Percentiles rank a stretch among this genome's conserved stretches.
These are phyloP conservation scores for Karstenula rhodostoma DNA, from an alignment of 2,329 filamentous ascomycete species.

Conservation along the genomic window DNA sequence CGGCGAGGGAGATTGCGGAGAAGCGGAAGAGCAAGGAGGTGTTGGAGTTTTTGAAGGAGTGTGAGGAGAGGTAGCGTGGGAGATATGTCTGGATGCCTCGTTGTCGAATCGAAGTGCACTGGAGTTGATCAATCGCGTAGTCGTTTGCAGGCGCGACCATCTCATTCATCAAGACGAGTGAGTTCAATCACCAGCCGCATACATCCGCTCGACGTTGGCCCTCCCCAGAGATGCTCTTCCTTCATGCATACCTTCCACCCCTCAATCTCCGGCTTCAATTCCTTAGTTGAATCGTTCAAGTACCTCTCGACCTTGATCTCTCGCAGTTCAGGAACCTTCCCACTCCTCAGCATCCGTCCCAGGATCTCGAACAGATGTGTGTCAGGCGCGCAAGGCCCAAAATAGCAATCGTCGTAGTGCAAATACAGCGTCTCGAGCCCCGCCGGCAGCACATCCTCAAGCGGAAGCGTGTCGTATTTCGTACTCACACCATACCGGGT, in stretches of 20 bases:
- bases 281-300: not conserved
- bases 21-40: not conserved
- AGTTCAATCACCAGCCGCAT: not conserved
- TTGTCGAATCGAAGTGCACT: too few species aligned
- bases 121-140: too few species aligned
- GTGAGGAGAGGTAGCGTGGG: not conserved
- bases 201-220: not conserved
- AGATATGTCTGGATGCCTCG: too few species aligned
- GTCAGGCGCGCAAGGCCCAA: not conserved
- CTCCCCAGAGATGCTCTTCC: not conserved
- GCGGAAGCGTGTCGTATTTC: not conserved
- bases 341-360: not conserved
- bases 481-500: not conserved
- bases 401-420: not conserved
- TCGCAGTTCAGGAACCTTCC: not conserved
- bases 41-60: not conserved
- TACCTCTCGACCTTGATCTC: not conserved
- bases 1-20: not conserved
- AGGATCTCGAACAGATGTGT: not conserved
- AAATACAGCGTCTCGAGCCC: not conserved
- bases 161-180: not conserved
- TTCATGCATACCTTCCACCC: not conserved
- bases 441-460: not conserved
- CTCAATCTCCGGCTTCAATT: not conserved
- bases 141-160: too few species aligned